A percentile compares a stretch with the other conserved stretches of the same genome.
Conservation (phyloP, 768 basidiomycete genomes). For the Hypholoma sublateritium region DNA sequence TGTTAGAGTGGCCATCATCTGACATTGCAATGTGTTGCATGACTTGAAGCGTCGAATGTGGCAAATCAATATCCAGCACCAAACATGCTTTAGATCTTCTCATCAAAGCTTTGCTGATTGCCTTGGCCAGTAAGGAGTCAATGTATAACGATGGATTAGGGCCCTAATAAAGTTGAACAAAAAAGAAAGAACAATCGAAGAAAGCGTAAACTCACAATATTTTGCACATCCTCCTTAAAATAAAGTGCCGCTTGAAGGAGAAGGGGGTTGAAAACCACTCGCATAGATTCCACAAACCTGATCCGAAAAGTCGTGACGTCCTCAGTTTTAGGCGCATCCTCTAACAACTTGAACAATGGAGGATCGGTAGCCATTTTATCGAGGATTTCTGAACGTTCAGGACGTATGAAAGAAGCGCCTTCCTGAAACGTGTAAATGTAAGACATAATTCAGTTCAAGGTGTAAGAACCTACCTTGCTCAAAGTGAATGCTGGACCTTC, state of each 20-base stretch:
- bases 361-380: background rate
- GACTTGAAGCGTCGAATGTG: conserved; percentile 38
- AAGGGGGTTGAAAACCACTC: conserved; percentile 56
- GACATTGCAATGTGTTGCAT: conserved; percentile 46
- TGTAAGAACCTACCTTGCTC: conserved; percentile 38
- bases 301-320: conserved; percentile 41
- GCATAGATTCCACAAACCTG: conserved; percentile 33
- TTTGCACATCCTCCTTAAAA: conserved; percentile 48
- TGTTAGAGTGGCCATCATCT: conserved; percentile 30
- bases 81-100: conserved; percentile 18
- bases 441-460: background rate
- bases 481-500: conserved; percentile 47
- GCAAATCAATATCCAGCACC: conserved; percentile 42
- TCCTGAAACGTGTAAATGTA: conserved; percentile 16
- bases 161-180: conserved; percentile 20
- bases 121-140: conserved; percentile 41
- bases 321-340: conserved; percentile 21
- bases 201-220: conserved; percentile 36
- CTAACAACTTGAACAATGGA: conserved; percentile 7
- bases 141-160: conserved; percentile 36
- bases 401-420: conserved; percentile 16
- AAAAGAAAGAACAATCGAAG: background rate
- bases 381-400: background rate
- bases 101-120: conserved; percentile 30
- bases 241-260: conserved; percentile 39